A percentile compares a stretch with the other conserved stretches of the same genome.
phyloP scores from a whole-genome alignment of 352 stramenopile genomes.

The Saprolegnia diclina region DNA sequence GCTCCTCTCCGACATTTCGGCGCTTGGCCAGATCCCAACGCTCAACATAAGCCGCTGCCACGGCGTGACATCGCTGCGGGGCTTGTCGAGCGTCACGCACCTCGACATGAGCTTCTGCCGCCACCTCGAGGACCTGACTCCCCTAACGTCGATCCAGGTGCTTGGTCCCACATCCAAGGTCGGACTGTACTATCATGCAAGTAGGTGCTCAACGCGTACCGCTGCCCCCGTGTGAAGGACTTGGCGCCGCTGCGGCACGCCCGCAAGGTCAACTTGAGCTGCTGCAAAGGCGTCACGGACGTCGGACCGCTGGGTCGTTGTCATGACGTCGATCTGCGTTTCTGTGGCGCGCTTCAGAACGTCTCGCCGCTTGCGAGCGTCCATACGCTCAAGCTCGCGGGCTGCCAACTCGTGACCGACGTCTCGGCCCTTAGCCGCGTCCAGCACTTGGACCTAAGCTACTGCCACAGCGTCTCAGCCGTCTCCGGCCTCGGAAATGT shows the following conservation, averaged over 20 bases:
- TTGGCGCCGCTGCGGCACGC: constrained; percentile 36
- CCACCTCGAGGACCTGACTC: constrained; percentile 36
- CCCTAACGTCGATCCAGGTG: constrained; percentile 33
- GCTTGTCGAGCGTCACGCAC: constrained; percentile 39
- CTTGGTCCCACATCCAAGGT: constrained; percentile 21
- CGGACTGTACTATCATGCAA: neutral
- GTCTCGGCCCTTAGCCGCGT: constrained; percentile 45
- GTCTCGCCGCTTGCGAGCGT: constrained; percentile 34
- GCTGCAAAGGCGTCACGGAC: constrained; percentile 46
- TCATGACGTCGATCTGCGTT: constrained; percentile 51
- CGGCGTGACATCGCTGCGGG: constrained; percentile 38
- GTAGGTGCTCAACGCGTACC: constrained; percentile 37
- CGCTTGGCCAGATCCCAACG: constrained; percentile 31
- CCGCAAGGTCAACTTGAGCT: constrained; percentile 46
- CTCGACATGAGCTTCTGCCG: constrained; percentile 70
- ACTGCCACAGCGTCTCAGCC: constrained; percentile 48
- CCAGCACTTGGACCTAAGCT: constrained; percentile 56
- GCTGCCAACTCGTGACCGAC: constrained; percentile 42
- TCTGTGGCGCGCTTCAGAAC: constrained; percentile 59
- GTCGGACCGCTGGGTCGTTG: constrained; percentile 36
- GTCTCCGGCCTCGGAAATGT: constrained; percentile 42
- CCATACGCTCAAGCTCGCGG: constrained; percentile 52
- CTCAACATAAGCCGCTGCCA: constrained; percentile 57
- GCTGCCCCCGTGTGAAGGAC: constrained; percentile 45
- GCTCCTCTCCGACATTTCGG: constrained; percentile 33